Percentiles rank a stretch among this genome's conserved stretches.
Evolutionary conservation across 352 stramenopile genomes (phyloP).

Genomic region (Phytophthora litchii): DNA sequence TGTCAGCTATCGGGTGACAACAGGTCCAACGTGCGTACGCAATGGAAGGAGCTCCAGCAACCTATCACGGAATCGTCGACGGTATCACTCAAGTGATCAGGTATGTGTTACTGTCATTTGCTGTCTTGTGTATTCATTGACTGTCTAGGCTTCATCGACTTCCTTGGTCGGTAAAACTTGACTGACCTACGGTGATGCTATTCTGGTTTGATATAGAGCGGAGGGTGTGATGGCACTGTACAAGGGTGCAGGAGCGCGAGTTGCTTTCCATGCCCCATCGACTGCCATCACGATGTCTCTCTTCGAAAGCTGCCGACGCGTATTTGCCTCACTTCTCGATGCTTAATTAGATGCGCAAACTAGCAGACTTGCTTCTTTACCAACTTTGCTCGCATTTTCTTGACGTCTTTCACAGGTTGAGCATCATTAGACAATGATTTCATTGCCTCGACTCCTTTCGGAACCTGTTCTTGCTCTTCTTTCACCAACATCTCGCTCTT

Average conservation of each 20-base stretch:
- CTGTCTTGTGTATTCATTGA: background rate
- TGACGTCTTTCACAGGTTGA: conserved; percentile 28
- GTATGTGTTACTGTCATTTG: conserved; percentile 22
- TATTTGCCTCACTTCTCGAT: conserved; percentile 58
- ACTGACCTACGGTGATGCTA: conserved; percentile 8
- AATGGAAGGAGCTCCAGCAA: conserved; percentile 28
- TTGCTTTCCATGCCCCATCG: conserved; percentile 95
- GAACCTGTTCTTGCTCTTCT: conserved; percentile 34
- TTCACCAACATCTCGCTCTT: conserved; percentile 37
- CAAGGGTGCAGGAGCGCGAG: conserved; percentile 93
- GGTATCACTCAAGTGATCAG: conserved; percentile 83
- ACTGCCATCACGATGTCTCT: conserved; percentile 97
- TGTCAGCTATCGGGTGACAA: conserved; percentile 3
- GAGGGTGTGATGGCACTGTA: conserved; percentile 93
- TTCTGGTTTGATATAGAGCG: conserved; percentile 42
- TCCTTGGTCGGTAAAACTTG: background rate
- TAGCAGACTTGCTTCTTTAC: conserved; percentile 18
- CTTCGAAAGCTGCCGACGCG: conserved; percentile 91
- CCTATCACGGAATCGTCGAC: conserved; percentile 84
- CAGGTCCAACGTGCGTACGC: conserved; percentile 60
- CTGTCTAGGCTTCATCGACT: conserved; percentile 4
- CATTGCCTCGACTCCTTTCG: conserved; percentile 31
- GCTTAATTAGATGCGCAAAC: conserved; percentile 28
- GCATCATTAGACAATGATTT: conserved; percentile 35
- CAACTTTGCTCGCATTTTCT: conserved; percentile 7